Base-by-base conservation (phyloP, 1,139 yeast genomes). In the Candida gigantensis region DNA sequence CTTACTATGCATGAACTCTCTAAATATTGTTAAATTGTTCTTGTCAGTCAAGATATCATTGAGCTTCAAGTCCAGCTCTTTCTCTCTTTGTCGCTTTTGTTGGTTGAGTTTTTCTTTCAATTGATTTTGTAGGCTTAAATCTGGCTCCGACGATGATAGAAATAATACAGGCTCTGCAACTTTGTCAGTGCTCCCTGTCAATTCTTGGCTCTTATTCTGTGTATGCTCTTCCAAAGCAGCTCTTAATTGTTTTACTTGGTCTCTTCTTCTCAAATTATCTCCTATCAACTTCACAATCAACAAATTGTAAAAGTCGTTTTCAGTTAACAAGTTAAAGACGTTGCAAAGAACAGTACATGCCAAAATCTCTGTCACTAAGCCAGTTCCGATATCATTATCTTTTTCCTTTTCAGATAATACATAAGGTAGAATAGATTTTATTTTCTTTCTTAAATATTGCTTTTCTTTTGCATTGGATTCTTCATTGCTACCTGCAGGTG, bases 271-370 rank as follows among this genome's bases (percentile, higher is more conserved):
- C 51, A 90, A 66, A 17, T 83, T 76, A 21, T 75, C 77, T 1
- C 88, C 84, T 3, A 86, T 77, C 3, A 75, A 57, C 36, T 76
- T 74, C 5, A 81, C 80, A 13, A 88, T 71, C 35, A 72, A 53
- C 38, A 78, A 72, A 53, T 89, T 90, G 76, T 84, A 84, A 44
- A 80, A 84, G 53, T 88, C 95, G 1, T 92, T 78, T 40, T 85
- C 92, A 0, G 84, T 65, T 1, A 84, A 50, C 65, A 83, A 73
- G 15, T 65, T 58, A 18, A 85, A 52, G 0, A 83, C 54, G 34
- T 77, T 73, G 24, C 80, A 67, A 12, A 70, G 41, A 1, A 70
- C 52, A 0, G 76, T 68, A 36, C 76, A 68, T 0, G 88, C 61
- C 3, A 87, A 42, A 5, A 90, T 68, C 50, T 90, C 96, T 13